Conservation (phyloP, 2,329 filamentous ascomycete species). For the Bipolaris bicolor region DNA sequence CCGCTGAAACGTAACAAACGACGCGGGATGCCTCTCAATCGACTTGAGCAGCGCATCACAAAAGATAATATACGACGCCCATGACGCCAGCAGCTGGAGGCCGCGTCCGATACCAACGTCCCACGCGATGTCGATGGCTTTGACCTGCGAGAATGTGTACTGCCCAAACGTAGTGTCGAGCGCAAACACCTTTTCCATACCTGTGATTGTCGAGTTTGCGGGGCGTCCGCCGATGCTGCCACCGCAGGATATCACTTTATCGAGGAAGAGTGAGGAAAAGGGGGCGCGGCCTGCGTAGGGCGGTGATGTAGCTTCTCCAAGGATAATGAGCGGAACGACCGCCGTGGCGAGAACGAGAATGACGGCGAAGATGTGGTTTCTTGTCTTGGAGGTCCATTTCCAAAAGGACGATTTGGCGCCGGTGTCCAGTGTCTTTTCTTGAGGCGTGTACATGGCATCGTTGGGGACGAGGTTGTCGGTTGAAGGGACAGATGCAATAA, state of each 20-base stretch:
- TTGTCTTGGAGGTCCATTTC: conserved; percentile 6
- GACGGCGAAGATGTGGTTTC: conserved; percentile 21
- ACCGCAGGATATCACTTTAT: conserved; percentile 24
- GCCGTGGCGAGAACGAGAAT: conserved; percentile 14
- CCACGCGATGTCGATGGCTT: conserved; percentile 47
- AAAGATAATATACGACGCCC: conserved; percentile 41
- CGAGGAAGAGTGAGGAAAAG: conserved; percentile 20
- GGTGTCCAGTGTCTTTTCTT: too few relatives aligned
- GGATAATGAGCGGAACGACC: conserved; percentile 16
- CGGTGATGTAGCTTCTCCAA: conserved; percentile 16
- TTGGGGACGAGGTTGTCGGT: neutral
- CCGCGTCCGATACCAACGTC: conserved; percentile 45
- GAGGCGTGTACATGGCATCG: too few relatives aligned
- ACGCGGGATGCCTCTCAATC: conserved; percentile 45
- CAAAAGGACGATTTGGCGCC: neutral
- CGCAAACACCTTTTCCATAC: conserved; percentile 38
- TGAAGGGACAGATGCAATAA: neutral
- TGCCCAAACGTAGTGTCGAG: conserved; percentile 34
- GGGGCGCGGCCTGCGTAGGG: neutral
- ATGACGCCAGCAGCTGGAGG: conserved; percentile 40
- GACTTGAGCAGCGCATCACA: conserved; percentile 41
- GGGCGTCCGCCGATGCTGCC: conserved; percentile 8
- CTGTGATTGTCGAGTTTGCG: conserved; percentile 24
- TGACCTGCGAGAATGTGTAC: conserved; percentile 41
- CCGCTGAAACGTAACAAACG: conserved; percentile 44